Percentiles rank a stretch among this genome's conserved stretches.
These are phyloP conservation scores for Chenopodium album DNA, from an alignment of 148 eudicot species.

Conservation along the genomic window DNA sequence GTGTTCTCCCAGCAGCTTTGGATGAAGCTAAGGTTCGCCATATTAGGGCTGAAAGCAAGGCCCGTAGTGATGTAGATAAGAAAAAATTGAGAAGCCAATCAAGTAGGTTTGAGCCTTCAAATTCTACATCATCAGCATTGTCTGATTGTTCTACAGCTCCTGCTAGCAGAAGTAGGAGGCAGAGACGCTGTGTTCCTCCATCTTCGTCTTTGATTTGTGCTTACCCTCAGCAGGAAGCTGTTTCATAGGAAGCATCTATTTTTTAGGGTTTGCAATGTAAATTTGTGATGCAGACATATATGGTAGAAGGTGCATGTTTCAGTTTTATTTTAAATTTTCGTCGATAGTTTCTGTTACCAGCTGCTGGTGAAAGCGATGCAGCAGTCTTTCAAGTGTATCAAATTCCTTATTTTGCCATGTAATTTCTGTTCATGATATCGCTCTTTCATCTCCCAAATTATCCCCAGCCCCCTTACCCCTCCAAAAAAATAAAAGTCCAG, in stretches of 20 bases:
- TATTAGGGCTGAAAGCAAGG: slow-evolving; percentile 45
- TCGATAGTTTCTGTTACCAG: slow-evolving; percentile 9
- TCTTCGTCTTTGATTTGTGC: slow-evolving; percentile 28
- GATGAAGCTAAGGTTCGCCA: slow-evolving; percentile 71
- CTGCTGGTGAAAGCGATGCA: slow-evolving; percentile 17
- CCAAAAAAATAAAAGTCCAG: not conserved
- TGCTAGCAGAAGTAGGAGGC: slow-evolving; percentile 45
- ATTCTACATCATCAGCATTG: slow-evolving; percentile 29
- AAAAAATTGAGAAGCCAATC: slow-evolving; percentile 72
- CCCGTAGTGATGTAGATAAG: slow-evolving; percentile 36
- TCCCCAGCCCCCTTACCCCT: not conserved
- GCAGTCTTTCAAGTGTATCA: slow-evolving; percentile 19
- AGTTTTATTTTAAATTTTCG: not conserved
- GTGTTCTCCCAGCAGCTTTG: slow-evolving; percentile 84
- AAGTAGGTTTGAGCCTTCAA: slow-evolving; percentile 52
- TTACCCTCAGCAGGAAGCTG: slow-evolving; percentile 25
- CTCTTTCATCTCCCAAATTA: not conserved
- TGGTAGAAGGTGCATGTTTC: slow-evolving; percentile 8
- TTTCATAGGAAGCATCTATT: slow-evolving; percentile 13
- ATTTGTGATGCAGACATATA: slow-evolving; percentile 12
- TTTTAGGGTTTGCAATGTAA: slow-evolving; percentile 27
- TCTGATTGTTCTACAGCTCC: slow-evolving; percentile 41
- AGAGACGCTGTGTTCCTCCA: slow-evolving; percentile 40
- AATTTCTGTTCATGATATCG: not conserved
- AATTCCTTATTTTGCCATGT: slow-evolving; percentile 10